A percentile compares a stretch with the other conserved stretches of the same genome.
Evolutionary conservation across 169 alveolate genomes (phyloP).

Genomic region (Plasmodium vivax): DNA sequence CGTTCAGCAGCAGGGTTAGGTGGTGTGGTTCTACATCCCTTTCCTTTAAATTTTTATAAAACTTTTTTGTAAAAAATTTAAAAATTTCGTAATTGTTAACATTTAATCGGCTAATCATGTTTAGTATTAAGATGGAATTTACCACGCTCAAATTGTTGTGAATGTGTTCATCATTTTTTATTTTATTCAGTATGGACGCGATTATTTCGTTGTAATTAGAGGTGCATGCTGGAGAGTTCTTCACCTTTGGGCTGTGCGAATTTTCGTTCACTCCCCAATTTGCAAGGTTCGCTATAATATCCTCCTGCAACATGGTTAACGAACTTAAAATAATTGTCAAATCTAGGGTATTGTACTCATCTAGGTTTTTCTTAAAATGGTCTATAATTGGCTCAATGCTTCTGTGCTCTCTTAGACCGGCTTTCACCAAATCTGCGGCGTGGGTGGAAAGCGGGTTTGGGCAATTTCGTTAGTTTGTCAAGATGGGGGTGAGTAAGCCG

Average conservation of each 20-base stretch:
- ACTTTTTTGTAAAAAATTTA: conserved; percentile 69
- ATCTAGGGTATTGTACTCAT: conserved; percentile 40
- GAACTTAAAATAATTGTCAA: conserved; percentile 71
- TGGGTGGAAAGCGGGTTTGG: not conserved
- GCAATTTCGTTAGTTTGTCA: not conserved
- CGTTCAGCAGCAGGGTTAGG: conserved; percentile 54
- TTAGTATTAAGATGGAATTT: conserved; percentile 60
- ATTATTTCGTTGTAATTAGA: conserved; percentile 42
- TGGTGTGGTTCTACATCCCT: conserved; percentile 76
- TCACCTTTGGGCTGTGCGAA: not conserved
- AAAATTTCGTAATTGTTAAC: conserved; percentile 60
- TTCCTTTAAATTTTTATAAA: conserved; percentile 72
- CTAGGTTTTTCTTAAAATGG: conserved; percentile 52
- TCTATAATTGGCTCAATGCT: conserved; percentile 38
- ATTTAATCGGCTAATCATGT: conserved; percentile 67
- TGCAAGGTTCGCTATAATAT: not conserved
- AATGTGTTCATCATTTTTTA: conserved; percentile 65
- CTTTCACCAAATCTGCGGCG: conserved; percentile 45
- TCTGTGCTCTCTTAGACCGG: conserved; percentile 41
- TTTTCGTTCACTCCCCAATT: conserved; percentile 6
- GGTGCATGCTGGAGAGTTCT: not conserved
- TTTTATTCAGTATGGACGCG: conserved; percentile 41
- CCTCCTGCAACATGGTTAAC: conserved; percentile 64
- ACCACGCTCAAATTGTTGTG: conserved; percentile 69
- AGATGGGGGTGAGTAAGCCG: not conserved